phyloP scores from a whole-genome alignment of 2,329 filamentous ascomycete species.

The Trematosphaeria pertusa region DNA sequence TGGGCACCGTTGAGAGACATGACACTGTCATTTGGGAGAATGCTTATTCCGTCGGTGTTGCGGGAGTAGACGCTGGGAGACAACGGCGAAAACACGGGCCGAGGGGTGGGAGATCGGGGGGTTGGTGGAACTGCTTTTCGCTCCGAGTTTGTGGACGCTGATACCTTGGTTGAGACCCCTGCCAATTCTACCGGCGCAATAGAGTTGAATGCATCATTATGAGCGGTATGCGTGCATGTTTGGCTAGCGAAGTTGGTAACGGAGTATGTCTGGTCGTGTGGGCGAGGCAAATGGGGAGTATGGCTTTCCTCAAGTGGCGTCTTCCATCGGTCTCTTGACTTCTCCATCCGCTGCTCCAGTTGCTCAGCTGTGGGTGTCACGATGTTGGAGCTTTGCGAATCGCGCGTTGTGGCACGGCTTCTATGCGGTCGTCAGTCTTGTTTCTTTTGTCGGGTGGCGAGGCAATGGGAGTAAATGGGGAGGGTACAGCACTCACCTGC shows the following conservation, averaged over 20 bases:
- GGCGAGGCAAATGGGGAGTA: conserved; percentile 21
- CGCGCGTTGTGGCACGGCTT: background rate
- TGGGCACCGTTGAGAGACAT: conserved; percentile 28
- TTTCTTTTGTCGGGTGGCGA: too few species aligned
- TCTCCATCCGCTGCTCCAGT: conserved; percentile 48
- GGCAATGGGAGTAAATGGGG: too few species aligned
- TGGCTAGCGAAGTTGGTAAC: background rate
- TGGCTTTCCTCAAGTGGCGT: conserved; percentile 45
- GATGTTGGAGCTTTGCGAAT: conserved; percentile 9
- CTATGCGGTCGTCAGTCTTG: background rate
- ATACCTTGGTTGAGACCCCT: conserved; percentile 5
- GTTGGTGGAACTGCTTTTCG: background rate
- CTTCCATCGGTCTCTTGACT: conserved; percentile 52
- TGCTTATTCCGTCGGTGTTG: conserved; percentile 49
- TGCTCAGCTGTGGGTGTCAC: conserved; percentile 47
- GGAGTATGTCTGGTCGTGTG: background rate
- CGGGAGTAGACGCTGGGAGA: conserved; percentile 58
- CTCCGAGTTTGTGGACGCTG: background rate
- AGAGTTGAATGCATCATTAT: conserved; percentile 1
- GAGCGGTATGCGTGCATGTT: background rate
- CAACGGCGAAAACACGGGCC: conserved; percentile 34
- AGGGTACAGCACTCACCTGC: conserved; percentile 11
- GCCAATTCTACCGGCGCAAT: conserved; percentile 2
- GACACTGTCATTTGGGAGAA: conserved; percentile 43
- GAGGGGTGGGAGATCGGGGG: conserved; percentile 16